Evolutionary conservation across 106 monocot species (phyloP), one percentile per base, ranked within the genome.

Genomic region (Iris macrosiphon): DNA sequence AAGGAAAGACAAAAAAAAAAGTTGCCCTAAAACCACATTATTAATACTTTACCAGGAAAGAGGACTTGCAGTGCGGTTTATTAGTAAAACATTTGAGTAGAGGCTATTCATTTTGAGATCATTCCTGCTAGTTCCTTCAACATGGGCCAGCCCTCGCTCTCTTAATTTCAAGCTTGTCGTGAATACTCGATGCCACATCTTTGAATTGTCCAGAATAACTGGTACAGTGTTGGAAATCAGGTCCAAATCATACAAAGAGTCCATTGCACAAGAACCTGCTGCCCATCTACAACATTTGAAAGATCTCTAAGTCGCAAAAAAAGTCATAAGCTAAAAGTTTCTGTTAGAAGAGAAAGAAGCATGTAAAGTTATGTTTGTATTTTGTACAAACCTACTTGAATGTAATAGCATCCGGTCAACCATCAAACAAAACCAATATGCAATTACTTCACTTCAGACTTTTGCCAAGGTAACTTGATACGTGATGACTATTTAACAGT

Each of bases 31-130:
- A 20, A n/a, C n/a, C n/a, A 34, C 8, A 34, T 31, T 11, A 54
- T 19, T 34, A 31, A 33, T 33, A 38, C 13, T 60, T 78, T 75
- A 92, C 91, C 91, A 92, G 55, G 91, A 75, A 59, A 92, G 91
- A 40, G 78, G 79, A 71, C 74, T 86, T 63, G 91, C 85, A 35
- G 82, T 86, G 52, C 85, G 85, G 49, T 92, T 92, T 57, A 92
- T 82, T 38, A 92, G 63, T 14, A 92, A 63, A 6, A 61, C 66
- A 52, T 82, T 64, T 37, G 78, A 70, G 45, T 86, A 82, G 11
- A 45, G 14, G 16, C 19, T 40, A 56, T 63, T 78, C 27, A 64
- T 51, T 66, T 76, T 79, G 20, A 92, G 78, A 23, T 92, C 81
- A 64, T 9, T 13, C 49, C 85, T 77, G 43, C 52, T 63, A 27